Evolutionary conservation across 306 rosid species (phyloP), one percentile per base, ranked within the genome.

Genomic region (Cercis canadensis): DNA sequence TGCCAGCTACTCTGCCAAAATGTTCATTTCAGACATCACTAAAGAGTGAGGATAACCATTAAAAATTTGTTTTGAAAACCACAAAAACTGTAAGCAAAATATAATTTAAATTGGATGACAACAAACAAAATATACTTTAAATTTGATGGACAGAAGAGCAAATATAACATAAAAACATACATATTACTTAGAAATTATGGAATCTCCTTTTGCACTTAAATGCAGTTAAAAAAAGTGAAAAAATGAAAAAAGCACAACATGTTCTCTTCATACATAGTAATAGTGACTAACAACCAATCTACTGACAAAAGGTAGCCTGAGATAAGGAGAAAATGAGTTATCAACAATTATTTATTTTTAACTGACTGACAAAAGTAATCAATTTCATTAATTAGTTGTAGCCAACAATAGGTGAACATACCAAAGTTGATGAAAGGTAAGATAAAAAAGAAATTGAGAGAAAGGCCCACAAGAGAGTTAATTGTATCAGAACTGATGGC

Each of bases 401-500:
- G 69, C 40, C 63, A 63, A 75, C 29, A 64, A 36, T 14, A 66
- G 33, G 54, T 2, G 59, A 70, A 75, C 90, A 11, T 90, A 92
- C 98, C 96, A 70, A 77, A 74, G 84, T 93, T 88, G 62, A 85
- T 18, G 57, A 87, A 73, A 58, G 96, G 98, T 83, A 93, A 64
- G 58, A 93, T 76, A 76, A 90, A 81, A 81, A 93, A 90, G 88
- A 90, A 87, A 80, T 93, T 88, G 71, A 90, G 89, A 72, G 98
- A 93, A 71, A 93, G 92, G 1, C 85, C 96, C 71, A 88, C 63
- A 57, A 90, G 86, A 75, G 96, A 87, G 60, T 85, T 78, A 66
- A 82, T 58, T 64, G 97, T 93, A 34, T 87, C 92, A 12, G 93
- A 80, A 80, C 92, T 88, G 73, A 93, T 93, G 24, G 96, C 94